Evolutionary conservation across 768 basidiomycete genomes (phyloP).

Genomic region (Tulasnella sp.): DNA sequence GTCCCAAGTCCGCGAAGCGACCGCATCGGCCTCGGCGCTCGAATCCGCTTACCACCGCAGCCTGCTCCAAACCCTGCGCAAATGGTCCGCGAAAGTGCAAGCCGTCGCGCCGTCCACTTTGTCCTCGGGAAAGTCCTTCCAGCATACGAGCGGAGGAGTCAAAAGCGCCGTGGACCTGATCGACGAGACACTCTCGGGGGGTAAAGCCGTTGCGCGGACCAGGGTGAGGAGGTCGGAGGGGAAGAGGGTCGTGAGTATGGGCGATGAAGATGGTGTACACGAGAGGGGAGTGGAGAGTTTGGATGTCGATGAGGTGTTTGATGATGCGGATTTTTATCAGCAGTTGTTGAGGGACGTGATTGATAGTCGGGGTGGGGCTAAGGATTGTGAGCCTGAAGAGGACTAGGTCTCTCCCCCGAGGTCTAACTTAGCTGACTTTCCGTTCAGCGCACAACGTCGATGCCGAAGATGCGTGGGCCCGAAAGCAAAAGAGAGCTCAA

Average conservation of each 20-base stretch:
- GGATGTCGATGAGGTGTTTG: slow-evolving; percentile 39
- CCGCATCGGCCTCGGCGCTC: slow-evolving; percentile 32
- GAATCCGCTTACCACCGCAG: slow-evolving; percentile 59
- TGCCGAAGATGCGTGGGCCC: slow-evolving; percentile 3
- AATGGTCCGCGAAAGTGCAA: slow-evolving; percentile 95
- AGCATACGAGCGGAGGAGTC: slow-evolving; percentile 32
- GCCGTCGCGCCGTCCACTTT: slow-evolving; percentile 75
- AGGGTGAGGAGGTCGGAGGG: slow-evolving; percentile 42
- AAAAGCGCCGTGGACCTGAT: slow-evolving; percentile 66
- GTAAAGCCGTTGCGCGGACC: slow-evolving; percentile 52
- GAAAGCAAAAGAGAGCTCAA: slow-evolving; percentile 69
- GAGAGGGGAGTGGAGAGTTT: slow-evolving; percentile 21
- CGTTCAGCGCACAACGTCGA: not conserved
- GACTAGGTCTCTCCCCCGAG: not conserved
- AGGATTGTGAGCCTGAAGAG: slow-evolving; percentile 1
- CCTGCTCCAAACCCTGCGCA: slow-evolving; percentile 64
- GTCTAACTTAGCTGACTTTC: not conserved
- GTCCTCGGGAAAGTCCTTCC: slow-evolving; percentile 41
- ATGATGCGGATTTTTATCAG: slow-evolving; percentile 91
- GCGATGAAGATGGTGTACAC: slow-evolving; percentile 25
- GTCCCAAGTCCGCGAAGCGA: slow-evolving; percentile 46
- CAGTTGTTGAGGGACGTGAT: slow-evolving; percentile 86
- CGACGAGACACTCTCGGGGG: slow-evolving; percentile 53
- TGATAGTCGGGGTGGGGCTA: slow-evolving; percentile 30
- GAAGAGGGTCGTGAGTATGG: slow-evolving; percentile 17